Percentiles rank a stretch among this genome's conserved stretches.
Evolutionary conservation across 495 filamentous ascomycete species (phyloP).

Genomic region (Penicillium herquei): DNA sequence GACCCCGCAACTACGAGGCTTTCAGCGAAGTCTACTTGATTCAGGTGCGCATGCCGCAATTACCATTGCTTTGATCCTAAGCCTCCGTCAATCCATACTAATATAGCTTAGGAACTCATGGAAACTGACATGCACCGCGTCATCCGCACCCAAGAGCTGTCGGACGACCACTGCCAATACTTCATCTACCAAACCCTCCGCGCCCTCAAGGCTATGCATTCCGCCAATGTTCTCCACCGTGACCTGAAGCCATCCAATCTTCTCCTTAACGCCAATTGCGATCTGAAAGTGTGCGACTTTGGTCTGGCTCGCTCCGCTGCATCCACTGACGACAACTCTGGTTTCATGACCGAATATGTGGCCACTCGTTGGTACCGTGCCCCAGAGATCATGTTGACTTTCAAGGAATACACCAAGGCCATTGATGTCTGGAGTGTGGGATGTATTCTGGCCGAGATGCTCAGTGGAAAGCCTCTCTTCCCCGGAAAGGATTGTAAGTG

Average conservation of each 20-base stretch:
- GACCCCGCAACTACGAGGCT: conserved; percentile 89
- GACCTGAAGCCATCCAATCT: conserved; percentile 98
- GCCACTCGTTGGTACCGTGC: conserved; percentile 99
- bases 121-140: conserved; percentile 99
- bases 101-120: conserved; percentile 79
- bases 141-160: conserved; percentile 97
- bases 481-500: conserved; percentile 96
- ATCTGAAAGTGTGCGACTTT: conserved; percentile 98
- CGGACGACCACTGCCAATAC: conserved; percentile 99
- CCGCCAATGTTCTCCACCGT: conserved; percentile 95
- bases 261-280: conserved; percentile 97
- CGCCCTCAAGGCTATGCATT: conserved; percentile 98
- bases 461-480: conserved; percentile 97
- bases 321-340: conserved; percentile 96
- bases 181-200: conserved; percentile 99
- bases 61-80: too few relatives aligned
- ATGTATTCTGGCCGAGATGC: conserved; percentile 99
- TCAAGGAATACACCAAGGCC: conserved; percentile 99
- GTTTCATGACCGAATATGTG: conserved; percentile 99
- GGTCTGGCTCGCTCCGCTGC: conserved; percentile 90
- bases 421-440: conserved; percentile 99
- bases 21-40: conserved; percentile 99
- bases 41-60: conserved; percentile 58
- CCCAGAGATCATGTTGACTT: conserved; percentile 99
- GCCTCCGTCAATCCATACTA: too few relatives aligned